Base-by-base conservation (phyloP, 495 filamentous ascomycete species). In the Penicillium atrosanguineum region DNA sequence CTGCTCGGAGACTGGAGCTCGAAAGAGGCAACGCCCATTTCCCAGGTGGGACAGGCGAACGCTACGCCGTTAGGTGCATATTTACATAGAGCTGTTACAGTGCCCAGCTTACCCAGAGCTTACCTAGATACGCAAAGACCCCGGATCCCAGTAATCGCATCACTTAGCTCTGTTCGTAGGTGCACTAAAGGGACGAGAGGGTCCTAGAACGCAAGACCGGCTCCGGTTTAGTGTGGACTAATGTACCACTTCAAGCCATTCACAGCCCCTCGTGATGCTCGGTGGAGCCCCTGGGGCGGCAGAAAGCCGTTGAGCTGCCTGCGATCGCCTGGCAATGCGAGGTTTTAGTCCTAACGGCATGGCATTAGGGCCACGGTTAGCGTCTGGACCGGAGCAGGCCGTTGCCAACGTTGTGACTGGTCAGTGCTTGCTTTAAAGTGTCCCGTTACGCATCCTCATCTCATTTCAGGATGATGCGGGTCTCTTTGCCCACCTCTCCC, bases 381-480 rank as follows among this genome's bases (percentile, higher is more conserved):
- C 49, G 61, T 60, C 56, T 62, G 50, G 56, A 37, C 62, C 44
- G 53, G 50, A 39, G 48, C 39, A 49, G 53, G 39, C 55, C 53
- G 57, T 56, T 50, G 36, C 25, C 46, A 29, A 41, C 46, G 46
- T 51, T 51, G 48, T 57, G 41, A 48, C 50, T 62, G 59, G 59
- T 45, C 59, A 48, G 52, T 58, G 59, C 55, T 51, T 49, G 18
- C 40, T 55, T 62, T 59, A 55, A 61, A 54, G 46, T 61, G 55
- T 53, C 29, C 46, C 36, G 50, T 61, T 61, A 52, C 59, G 55
- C 47, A 53, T 48, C 31, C 56, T 62, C 60, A 62, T 59, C 48
- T 66, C 61, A 59, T 60, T 62, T 57, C 50, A 67, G 61, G 63
- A 58, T 59, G 61, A 57, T 59, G 61, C 59, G 57, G 52, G 61